Base-by-base conservation (phyloP, 352 stramenopile genomes). In the Globisporangium polare region DNA sequence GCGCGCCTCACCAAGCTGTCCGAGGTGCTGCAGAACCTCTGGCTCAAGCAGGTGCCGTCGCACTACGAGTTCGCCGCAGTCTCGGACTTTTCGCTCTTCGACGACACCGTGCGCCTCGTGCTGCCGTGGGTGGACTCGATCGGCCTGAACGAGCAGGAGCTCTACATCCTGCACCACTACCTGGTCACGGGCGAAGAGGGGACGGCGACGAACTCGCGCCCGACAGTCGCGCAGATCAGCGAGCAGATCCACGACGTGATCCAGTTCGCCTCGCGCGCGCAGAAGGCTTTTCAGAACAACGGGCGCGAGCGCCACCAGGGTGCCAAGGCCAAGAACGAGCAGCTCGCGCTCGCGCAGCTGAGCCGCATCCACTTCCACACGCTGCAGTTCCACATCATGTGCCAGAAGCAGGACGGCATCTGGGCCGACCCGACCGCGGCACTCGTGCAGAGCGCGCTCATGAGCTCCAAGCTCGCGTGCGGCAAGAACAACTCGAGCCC, bases 311-410 rank as follows among this genome's bases (percentile, higher is more conserved):
- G 68, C 10, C 66, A 64, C 58, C 55, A 62, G 18, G 53, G 65
- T 12, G 45, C 6, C 26, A 63, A 46, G 20, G 49, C 68, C 35
- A 20, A 43, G 20, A 35, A 53, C 20, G 62, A 73, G 37, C 66
- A 57, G 20, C 69, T 83, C 26, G 78, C 82, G 7, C 66, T 93
- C 17, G 77, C 78, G 1, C 78, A 86, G 49, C 69, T 94, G 27
- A 89, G 72, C 33, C 85, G 85, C 50, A 89, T 94, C 55, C 85
- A 94, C 67, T 94, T 94, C 67, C 85, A 94, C 66, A 94, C 85
- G 50, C 72, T 94, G 26, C 85, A 92, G 50, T 94, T 94, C 68
- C 85, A 94, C 70, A 91, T 94, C 62, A 78, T 91, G 26, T 94
- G 85, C 68, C 85, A 94, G 53, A 75, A 80, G 52, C 54, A 77